Evolutionary conservation across 2,329 filamentous ascomycete genomes (phyloP).

Genomic region (Stagonosporopsis cucurbitacearum): DNA sequence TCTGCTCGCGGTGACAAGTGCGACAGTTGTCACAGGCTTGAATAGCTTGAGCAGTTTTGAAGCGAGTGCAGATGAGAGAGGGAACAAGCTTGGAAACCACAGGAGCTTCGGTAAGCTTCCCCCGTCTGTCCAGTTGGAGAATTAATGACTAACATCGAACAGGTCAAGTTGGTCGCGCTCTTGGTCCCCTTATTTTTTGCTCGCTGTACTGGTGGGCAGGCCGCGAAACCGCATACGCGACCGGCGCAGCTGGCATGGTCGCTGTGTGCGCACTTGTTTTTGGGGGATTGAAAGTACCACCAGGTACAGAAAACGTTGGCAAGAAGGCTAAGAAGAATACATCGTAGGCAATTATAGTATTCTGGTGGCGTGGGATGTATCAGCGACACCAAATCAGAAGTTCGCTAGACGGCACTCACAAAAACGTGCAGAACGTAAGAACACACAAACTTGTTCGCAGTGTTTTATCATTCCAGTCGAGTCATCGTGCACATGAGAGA

Average conservation of each 20-base stretch:
- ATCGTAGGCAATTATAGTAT: not conserved
- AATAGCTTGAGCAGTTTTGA: conserved; percentile 94
- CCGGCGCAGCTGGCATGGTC: conserved; percentile 81
- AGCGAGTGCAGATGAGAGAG: conserved; percentile 78
- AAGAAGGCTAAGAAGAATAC: conserved; percentile 32
- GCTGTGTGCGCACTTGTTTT: conserved; percentile 76
- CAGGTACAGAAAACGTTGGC: conserved; percentile 43
- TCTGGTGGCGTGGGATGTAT: not conserved
- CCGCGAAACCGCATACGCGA: conserved; percentile 79
- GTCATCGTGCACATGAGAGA: not conserved
- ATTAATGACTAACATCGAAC: conserved; percentile 32
- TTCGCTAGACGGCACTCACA: not conserved
- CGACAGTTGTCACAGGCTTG: conserved; percentile 91
- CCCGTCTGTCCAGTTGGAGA: not conserved
- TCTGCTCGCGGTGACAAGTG: conserved; percentile 85
- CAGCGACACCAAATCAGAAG: not conserved
- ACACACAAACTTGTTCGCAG: not conserved
- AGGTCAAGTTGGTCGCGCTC: conserved; percentile 86
- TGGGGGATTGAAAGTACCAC: conserved; percentile 71
- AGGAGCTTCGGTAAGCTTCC: conserved; percentile 63
- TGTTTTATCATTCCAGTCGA: not conserved
- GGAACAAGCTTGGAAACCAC: conserved; percentile 84
- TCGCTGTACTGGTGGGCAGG: conserved; percentile 99
- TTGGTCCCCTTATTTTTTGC: conserved; percentile 90
- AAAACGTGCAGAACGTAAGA: not conserved